Evolutionary conservation across 2,329 filamentous ascomycete genomes (phyloP).

Genomic region (Aspergillus sp.): DNA sequence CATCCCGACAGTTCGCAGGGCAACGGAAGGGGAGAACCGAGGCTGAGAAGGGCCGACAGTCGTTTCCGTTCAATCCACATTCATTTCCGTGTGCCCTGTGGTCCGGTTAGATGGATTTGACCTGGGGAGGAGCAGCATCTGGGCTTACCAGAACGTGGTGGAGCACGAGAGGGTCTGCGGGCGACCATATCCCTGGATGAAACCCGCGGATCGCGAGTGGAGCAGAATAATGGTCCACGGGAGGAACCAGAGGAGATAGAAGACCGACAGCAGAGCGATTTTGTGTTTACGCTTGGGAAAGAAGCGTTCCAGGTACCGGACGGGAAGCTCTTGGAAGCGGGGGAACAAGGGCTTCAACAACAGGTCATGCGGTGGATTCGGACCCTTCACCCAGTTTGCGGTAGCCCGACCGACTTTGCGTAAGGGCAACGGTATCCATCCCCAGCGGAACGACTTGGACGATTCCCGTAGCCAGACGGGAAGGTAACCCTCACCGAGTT

Average conservation of each 20-base stretch:
- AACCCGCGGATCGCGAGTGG: slow-evolving; percentile 46
- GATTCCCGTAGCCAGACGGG: slow-evolving; percentile 50
- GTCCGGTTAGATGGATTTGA: background rate
- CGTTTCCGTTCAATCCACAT: slow-evolving; percentile 56
- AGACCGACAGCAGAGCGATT: slow-evolving; percentile 38
- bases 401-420: slow-evolving; percentile 45
- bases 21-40: slow-evolving; percentile 56
- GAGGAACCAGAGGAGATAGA: slow-evolving; percentile 49
- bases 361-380: slow-evolving; percentile 45
- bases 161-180: slow-evolving; percentile 46
- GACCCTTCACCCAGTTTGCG: slow-evolving; percentile 48
- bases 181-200: slow-evolving; percentile 49
- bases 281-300: slow-evolving; percentile 49
- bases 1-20: slow-evolving; percentile 52
- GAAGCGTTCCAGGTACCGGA: slow-evolving; percentile 43
- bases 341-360: slow-evolving; percentile 49
- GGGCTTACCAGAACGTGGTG: slow-evolving; percentile 45
- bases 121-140: background rate
- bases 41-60: slow-evolving; percentile 55
- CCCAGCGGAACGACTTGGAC: slow-evolving; percentile 47
- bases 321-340: slow-evolving; percentile 46
- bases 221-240: slow-evolving; percentile 47
- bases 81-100: slow-evolving; percentile 42
- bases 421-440: slow-evolving; percentile 48
- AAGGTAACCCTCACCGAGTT: slow-evolving; percentile 25